A percentile compares a stretch with the other conserved stretches of the same genome.
phyloP scores from a whole-genome alignment of 2,329 filamentous ascomycete genomes.

The Ophiostoma sp. region DNA sequence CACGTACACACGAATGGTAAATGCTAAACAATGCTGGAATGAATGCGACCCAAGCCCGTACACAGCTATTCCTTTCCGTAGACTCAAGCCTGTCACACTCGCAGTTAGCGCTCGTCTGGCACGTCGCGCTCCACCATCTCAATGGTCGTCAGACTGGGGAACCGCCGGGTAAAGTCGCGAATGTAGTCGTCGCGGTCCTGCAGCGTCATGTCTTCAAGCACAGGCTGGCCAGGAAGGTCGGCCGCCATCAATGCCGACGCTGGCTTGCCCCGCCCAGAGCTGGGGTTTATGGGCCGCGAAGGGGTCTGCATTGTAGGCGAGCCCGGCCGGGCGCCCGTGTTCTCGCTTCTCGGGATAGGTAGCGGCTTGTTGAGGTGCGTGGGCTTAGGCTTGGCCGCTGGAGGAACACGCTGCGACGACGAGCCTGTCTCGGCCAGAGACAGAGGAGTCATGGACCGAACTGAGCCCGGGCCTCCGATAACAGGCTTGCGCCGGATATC shows the following conservation, averaged over 20 bases:
- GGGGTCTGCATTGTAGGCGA: conserved; percentile 39
- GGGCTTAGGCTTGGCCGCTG: conserved; percentile 55
- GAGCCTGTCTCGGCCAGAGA: conserved; percentile 38
- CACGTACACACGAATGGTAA: not conserved
- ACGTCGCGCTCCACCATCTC: conserved; percentile 79
- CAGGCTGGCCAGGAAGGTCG: conserved; percentile 45
- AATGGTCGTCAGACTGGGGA: conserved; percentile 76
- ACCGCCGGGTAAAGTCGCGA: conserved; percentile 72
- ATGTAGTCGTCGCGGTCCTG: conserved; percentile 62
- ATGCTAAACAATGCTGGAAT: not conserved
- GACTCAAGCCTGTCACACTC: not conserved
- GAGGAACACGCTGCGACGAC: not conserved
- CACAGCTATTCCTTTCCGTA: not conserved
- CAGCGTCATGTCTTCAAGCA: conserved; percentile 48
- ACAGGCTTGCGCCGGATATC: conserved; percentile 22
- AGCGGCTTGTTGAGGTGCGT: conserved; percentile 50
- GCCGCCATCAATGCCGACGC: conserved; percentile 39
- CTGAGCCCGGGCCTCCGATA: conserved; percentile 2
- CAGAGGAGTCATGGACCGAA: not conserved
- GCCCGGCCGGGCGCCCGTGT: conserved; percentile 32
- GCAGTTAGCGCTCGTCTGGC: conserved; percentile 34
- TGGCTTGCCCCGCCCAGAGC: not conserved
- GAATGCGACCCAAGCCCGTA: not conserved
- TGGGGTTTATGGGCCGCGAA: conserved; percentile 17
- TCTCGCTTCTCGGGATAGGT: conserved; percentile 17